Base-by-base conservation (phyloP, 2,329 filamentous ascomycete species). In the Aspergillus luchuensis region DNA sequence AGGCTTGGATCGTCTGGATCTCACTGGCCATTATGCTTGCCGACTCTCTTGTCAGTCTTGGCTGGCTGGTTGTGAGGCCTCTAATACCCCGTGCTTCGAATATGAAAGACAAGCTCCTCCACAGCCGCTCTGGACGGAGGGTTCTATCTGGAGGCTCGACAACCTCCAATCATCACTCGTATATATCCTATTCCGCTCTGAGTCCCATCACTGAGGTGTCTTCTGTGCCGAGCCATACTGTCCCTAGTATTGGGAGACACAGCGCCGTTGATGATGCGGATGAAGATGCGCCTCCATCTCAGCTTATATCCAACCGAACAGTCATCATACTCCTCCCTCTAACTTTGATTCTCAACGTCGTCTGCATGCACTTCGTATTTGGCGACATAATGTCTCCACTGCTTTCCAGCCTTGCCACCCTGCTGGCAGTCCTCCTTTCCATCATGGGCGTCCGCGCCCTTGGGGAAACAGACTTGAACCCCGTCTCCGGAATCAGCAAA, bases 1-100 rank as follows among this genome's bases (percentile, higher is more conserved):
- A 98, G 78, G 95, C 94, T 41, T 99, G 95, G 95, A 98, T 99
- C 62, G 91, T 99, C 0, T 99, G 95, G 95, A 84, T 96, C 2
- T 97, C 92, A 36, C 80, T 99, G 30, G 91, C 95, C 3, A 97
- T 99, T 66, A 99, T 99, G 95, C 83, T 99, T 25, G 91, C 91
- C 21, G 95, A 99, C 76, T 92, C 94, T 0, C 83, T 99, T 3
- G 85, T 98, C 63, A 97, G 91, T 69, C 85, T 99, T 8, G 87
- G 90, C 1, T 92, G 93, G 81, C 84, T 97, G 43, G 81, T 90
- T 1, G 66, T 90, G 2, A 85, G 86, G 3, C 89, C 91, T 0
- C 63, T 89, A 0, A 73, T 89, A 19, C 76, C 76, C 11, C 77
- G 84, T 66, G 79, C 74, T 1, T 79, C 79, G 2, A 65, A 63